phyloP scores from a whole-genome alignment of 306 rosid species.

The cucumber (Cucumis sativus) region Cucumber_9930_V3 NC_026658.2:23691001-23691500 shows the following conservation, averaged over 20 bases:
- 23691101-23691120: neutral
- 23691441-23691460: neutral
- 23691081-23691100: neutral
- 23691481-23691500: too few species aligned
- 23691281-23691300: neutral
- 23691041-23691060: neutral
- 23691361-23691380: neutral
- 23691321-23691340: neutral
- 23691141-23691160: slow-evolving; percentile 68
- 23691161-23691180: slow-evolving; percentile 39
- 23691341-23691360: neutral
- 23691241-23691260: neutral
- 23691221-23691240: slow-evolving; percentile 47
- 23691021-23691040: neutral
- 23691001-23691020: neutral
- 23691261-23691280: neutral
- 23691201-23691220: slow-evolving; percentile 45
- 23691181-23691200: slow-evolving; percentile 35
- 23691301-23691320: neutral
- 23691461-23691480: neutral
- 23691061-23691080: neutral
- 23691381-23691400: neutral
- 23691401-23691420: neutral
- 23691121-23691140: slow-evolving; percentile 68
- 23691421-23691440: neutral